Evolutionary conservation across 768 basidiomycete species (phyloP).

Genomic region (Tulasnella sp.): DNA sequence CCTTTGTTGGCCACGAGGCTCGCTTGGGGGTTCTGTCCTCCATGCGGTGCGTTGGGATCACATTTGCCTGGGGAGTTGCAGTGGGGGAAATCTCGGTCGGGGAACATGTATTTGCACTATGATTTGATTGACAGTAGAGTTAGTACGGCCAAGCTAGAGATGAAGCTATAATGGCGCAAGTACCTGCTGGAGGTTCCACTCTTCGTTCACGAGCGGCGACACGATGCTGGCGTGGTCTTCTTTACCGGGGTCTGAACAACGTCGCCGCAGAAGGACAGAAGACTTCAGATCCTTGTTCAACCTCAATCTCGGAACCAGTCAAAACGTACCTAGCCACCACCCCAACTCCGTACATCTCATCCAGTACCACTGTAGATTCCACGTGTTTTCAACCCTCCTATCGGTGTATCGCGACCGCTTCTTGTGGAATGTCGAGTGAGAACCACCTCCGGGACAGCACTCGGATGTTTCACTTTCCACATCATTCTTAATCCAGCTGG

Average conservation of each 20-base stretch:
- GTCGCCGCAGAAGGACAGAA: neutral
- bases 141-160: neutral
- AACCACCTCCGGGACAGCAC: neutral
- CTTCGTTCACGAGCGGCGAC: constrained; percentile 6
- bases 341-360: constrained; percentile 17
- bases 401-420: neutral
- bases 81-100: no score
- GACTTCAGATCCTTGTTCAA: no score
- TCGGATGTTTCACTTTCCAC: no score
- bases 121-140: neutral
- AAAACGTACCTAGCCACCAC: constrained; percentile 10
- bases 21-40: no score
- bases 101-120: constrained; percentile 28
- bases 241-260: constrained; percentile 10
- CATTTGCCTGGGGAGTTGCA: no score
- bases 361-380: constrained; percentile 1
- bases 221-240: constrained; percentile 20
- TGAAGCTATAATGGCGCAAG: neutral
- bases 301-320: neutral
- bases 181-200: constrained; percentile 9
- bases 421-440: constrained; percentile 16
- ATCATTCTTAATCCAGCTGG: neutral
- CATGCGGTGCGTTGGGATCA: no score
- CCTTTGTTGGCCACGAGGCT: neutral
- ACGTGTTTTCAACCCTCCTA: constrained; percentile 1